Base-by-base conservation (phyloP, 2,329 filamentous ascomycete species). In the Lasiodiplodia theobromae region DNA sequence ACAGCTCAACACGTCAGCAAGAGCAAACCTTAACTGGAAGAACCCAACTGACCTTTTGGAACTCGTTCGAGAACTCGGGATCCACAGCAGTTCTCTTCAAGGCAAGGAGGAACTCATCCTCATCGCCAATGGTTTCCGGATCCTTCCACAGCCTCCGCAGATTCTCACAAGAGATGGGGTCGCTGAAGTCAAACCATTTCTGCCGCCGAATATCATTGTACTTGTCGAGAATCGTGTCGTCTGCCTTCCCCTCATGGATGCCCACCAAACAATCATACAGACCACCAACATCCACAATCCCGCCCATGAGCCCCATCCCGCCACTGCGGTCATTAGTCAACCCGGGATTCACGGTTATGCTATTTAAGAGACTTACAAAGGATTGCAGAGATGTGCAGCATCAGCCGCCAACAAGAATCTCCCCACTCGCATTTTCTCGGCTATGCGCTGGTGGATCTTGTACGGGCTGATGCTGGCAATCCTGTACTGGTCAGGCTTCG, bases 241-340 rank as follows among this genome's bases (percentile, higher is more conserved):
- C 58, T 2, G 70, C 69, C 23, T 68, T 60, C 10, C 51, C 52
- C 14, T 69, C 54, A 28, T 70, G 66, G 2, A 72, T 70, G 1
- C 66, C 71, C 2, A 54, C 71, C 1, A 89, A 79, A 70, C 86
- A 87, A 69, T 89, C 86, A 60, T 82, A 86, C 3, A 89, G 79
- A 0, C 85, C 84, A 8, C 86, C 86, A 2, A 87, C 81, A 70
- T 89, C 87, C 28, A 86, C 84, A 56, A 89, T 86, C 0, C 87
- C 87, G 7, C 87, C 86, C 0, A 86, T 88, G 58, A 89, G 83
- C 2, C 87, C 87, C 18, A 89, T 77, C 0, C 87, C 87, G 44
- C 87, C 87, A 77, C 71, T 72, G 85, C 84, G 0, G 83, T 65
- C 28, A 28, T 28, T 6, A 34, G 82, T 73, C 85, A 86, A 73